Conservation (phyloP, 1,284 basidiomycete genomes). For the Sanghuangporus weigelae region DNA sequence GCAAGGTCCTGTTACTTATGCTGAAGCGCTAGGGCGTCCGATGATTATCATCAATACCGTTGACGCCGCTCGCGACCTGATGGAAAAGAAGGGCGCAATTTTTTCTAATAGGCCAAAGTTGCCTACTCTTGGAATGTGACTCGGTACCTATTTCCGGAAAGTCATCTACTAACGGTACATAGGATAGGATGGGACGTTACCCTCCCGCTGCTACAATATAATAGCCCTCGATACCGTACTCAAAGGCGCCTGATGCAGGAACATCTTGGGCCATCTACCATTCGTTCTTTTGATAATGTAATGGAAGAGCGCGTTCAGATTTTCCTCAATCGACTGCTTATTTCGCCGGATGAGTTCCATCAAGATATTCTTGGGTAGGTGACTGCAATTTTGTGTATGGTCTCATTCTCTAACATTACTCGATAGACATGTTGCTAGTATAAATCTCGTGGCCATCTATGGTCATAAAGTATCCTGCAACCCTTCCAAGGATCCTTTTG, state of each 20-base stretch:
- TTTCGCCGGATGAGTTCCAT: constrained; percentile 20
- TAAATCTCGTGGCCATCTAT: neutral
- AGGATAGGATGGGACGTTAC: constrained; percentile 23
- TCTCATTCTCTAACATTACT: neutral
- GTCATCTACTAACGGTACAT: neutral
- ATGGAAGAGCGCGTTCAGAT: constrained; percentile 24
- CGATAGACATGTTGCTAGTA: neutral
- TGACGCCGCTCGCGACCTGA: constrained; percentile 31
- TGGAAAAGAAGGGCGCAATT: constrained; percentile 34
- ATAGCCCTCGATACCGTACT: constrained; percentile 24
- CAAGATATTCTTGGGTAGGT: constrained; percentile 25
- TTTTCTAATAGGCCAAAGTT: constrained; percentile 32
- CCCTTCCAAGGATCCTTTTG: neutral
- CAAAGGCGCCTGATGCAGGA: constrained; percentile 28
- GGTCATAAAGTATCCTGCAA: constrained; percentile 5
- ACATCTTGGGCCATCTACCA: constrained; percentile 21
- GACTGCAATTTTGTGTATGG: neutral
- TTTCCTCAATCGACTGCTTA: constrained; percentile 21
- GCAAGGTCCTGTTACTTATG: constrained; percentile 26
- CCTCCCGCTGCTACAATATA: constrained; percentile 25
- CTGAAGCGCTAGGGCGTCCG: constrained; percentile 29
- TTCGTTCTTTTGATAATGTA: constrained; percentile 21
- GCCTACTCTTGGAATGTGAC: constrained; percentile 19
- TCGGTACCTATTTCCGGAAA: neutral
- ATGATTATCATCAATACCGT: constrained; percentile 33